A percentile compares a stretch with the other conserved stretches of the same genome.
Evolutionary conservation across 495 filamentous ascomycete species (phyloP).

Genomic region (Diplogelasinospora grovesii): DNA sequence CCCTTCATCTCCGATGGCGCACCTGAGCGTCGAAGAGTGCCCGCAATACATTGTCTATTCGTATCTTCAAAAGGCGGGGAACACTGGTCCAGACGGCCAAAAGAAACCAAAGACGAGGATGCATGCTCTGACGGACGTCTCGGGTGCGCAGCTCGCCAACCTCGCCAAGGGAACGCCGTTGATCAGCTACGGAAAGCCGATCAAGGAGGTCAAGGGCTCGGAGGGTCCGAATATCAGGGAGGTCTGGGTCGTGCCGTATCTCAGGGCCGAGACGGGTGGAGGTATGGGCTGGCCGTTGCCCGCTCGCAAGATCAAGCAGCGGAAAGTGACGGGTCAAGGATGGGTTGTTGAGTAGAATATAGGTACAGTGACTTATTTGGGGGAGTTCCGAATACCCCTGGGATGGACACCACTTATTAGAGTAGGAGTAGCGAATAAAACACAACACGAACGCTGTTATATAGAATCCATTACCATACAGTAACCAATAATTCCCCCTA

Average conservation of each 20-base stretch:
- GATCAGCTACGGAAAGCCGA: slow-evolving; percentile 79
- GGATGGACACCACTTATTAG: too few species aligned
- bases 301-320: slow-evolving; percentile 75
- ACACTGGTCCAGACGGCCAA: slow-evolving; percentile 34
- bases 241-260: slow-evolving; percentile 74
- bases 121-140: slow-evolving; percentile 76
- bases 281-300: slow-evolving; percentile 76
- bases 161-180: slow-evolving; percentile 83
- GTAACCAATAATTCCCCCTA: too few species aligned
- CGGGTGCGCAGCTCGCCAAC: slow-evolving; percentile 65
- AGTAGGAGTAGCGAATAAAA: too few species aligned
- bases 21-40: slow-evolving; percentile 57
- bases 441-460: too few species aligned
- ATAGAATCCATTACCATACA: not conserved
- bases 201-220: slow-evolving; percentile 54
- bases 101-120: slow-evolving; percentile 75
- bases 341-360: slow-evolving; percentile 56
- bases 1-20: slow-evolving; percentile 71
- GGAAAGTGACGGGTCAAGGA: slow-evolving; percentile 58
- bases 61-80: slow-evolving; percentile 66
- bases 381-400: not conserved
- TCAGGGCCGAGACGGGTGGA: slow-evolving; percentile 54
- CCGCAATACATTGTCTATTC: slow-evolving; percentile 85
- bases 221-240: slow-evolving; percentile 54
- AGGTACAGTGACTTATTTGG: not conserved